These are phyloP conservation scores for Paecilomyces fulvus DNA, from an alignment of 2,329 filamentous ascomycete genomes.

Conservation along the genomic window DNA sequence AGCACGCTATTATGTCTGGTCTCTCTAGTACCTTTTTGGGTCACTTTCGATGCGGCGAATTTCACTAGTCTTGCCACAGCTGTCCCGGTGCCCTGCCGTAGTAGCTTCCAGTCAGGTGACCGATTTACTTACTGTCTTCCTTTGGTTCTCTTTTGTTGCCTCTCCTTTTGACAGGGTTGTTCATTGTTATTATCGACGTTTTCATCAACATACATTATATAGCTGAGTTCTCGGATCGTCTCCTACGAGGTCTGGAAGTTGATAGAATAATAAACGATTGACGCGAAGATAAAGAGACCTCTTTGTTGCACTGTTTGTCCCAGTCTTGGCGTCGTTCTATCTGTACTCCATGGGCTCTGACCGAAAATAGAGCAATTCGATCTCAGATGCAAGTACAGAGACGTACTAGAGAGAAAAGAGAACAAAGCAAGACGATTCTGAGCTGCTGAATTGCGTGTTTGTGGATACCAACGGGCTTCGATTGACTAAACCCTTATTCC, in stretches of 20 bases:
- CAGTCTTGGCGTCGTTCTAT: neutral
- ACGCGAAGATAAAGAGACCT: neutral
- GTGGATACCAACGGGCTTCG: neutral
- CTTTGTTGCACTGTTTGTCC: neutral
- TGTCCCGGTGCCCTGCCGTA: slow-evolving; percentile 13
- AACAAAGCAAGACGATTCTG: neutral
- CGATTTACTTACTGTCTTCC: too few relatives aligned
- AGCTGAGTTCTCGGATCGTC: neutral
- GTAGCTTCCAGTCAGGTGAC: slow-evolving; percentile 2
- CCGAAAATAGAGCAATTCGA: neutral
- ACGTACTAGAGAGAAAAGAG: neutral
- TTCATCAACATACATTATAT: neutral
- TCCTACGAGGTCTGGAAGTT: too few relatives aligned
- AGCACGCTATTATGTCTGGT: slow-evolving; percentile 5
- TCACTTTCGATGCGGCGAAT: slow-evolving; percentile 21
- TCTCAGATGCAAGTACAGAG: neutral
- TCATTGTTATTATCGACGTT: neutral
- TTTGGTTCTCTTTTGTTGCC: too few relatives aligned
- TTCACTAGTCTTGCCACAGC: slow-evolving; percentile 19
- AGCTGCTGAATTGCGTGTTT: neutral
- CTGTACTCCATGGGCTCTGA: neutral
- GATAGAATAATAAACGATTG: too few relatives aligned
- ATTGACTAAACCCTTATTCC: neutral
- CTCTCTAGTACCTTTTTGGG: neutral
- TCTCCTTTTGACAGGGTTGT: neutral